Evolutionary conservation across 306 rosid species (phyloP), one percentile per base, ranked within the genome.

Genomic region (Carpinus fangiana): DNA sequence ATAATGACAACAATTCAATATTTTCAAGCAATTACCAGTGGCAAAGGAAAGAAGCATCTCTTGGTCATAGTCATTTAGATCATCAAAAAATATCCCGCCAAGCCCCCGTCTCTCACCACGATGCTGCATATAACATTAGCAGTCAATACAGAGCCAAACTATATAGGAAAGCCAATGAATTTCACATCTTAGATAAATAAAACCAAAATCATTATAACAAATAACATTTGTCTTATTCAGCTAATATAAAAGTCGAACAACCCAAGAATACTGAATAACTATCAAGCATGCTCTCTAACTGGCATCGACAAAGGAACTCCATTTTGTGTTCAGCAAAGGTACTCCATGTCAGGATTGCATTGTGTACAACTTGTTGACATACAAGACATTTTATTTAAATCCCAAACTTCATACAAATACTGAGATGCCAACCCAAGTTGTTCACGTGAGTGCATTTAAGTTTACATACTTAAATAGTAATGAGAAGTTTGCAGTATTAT

Each of bases 1-100:
- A 70, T 16, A 3, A 66, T 38, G 64, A 54, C 78, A 80, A 62
- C 73, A 62, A 17, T 61, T 72, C 70, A 38, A 77, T 55, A 46
- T 64, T 76, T 57, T 46, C 66, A 72, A 83, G 69, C 26, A 84
- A 81, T 86, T 89, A 95, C 98, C 98, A 10, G 93, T 93, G 73
- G 98, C 90, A 83, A 95, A 95, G 70, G 98, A 85, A 81, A 95
- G 97, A 59, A 95, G 98, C 98, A 95, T 95, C 92, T 92, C 98
- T 86, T 91, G 98, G 80, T 95, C 97, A 84, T 91, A 90, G 85
- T 93, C 93, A 78, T 95, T 95, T 69, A 95, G 84, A 87, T 95
- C 98, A 54, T 95, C 98, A 62, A 95, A 95, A 90, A 92, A 95
- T 81, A 95, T 92, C 78, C 98, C 98, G 69, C 98, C 98, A 76